A percentile compares a stretch with the other conserved stretches of the same genome.
Evolutionary conservation across 108 stramenopile genomes (phyloP).

Genomic region (Cyclotella choctawhatcheeana): DNA sequence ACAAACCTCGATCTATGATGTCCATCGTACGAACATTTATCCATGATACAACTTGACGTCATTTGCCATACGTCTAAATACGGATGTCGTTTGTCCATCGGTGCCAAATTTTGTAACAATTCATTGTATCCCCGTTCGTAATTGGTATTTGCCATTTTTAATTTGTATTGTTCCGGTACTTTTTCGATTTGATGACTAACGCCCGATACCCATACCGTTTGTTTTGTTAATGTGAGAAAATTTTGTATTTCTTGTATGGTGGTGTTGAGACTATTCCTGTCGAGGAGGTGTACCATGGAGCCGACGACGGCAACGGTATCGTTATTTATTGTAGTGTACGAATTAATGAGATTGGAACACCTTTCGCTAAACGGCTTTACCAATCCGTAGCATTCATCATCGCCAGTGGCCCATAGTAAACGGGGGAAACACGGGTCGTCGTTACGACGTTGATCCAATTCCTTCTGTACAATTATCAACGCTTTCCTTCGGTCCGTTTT

Average conservation of each 20-base stretch:
- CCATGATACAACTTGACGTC: constrained; percentile 18
- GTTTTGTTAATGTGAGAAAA: neutral
- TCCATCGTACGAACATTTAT: constrained; percentile 36
- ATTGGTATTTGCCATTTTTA: neutral
- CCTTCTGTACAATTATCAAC: neutral
- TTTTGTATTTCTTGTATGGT: neutral
- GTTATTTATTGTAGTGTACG: neutral
- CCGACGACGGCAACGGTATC: neutral
- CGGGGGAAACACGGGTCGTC: neutral
- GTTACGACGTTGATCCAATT: neutral
- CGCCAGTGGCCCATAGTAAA: neutral
- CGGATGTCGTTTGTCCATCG: neutral
- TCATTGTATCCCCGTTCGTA: neutral
- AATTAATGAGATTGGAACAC: neutral
- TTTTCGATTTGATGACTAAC: too few relatives aligned
- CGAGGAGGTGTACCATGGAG: neutral
- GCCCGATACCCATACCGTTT: too few relatives aligned
- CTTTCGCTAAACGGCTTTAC: neutral
- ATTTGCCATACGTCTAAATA: constrained; percentile 28
- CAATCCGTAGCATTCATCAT: neutral
- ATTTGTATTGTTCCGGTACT: neutral
- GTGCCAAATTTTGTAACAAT: neutral
- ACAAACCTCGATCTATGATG: constrained; percentile 25
- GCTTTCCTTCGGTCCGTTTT: neutral
- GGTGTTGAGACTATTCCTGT: neutral